A percentile compares a stretch with the other conserved stretches of the same genome.
phyloP scores from a whole-genome alignment of 78 protist species.

The Isochrysis galbana region DNA sequence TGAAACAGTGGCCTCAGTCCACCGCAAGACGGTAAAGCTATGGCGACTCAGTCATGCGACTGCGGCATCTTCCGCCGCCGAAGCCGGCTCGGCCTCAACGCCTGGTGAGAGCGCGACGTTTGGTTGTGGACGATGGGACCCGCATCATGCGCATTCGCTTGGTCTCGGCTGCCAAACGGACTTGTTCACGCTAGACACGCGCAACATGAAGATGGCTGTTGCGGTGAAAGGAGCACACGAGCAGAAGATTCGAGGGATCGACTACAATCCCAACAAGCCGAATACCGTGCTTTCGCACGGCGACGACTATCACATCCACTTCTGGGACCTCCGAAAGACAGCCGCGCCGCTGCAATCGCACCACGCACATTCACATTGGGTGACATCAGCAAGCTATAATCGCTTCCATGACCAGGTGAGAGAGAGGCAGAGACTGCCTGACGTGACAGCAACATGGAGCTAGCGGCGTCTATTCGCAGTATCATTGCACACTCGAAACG shows the following conservation, averaged over 20 bases:
- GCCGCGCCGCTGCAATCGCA: not conserved
- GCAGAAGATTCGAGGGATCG: constrained; percentile 4
- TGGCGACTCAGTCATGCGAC: not conserved
- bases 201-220: not conserved
- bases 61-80: not conserved
- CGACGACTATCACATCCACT: not conserved
- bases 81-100: not conserved
- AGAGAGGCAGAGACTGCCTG: too few relatives aligned
- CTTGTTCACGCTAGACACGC: not conserved
- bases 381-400: not conserved
- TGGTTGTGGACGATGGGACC: not conserved
- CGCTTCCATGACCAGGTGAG: constrained; percentile 30
- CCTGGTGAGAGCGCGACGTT: not conserved
- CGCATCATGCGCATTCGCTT: constrained; percentile 3
- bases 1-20: not conserved
- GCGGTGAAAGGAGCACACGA: not conserved
- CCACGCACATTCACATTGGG: not conserved
- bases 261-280: constrained; percentile 19
- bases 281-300: not conserved
- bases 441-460: too few relatives aligned
- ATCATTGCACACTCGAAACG: too few relatives aligned
- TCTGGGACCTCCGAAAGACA: constrained; percentile 23
- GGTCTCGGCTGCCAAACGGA: not conserved
- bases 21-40: not conserved
- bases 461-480: too few relatives aligned